These are phyloP conservation scores for Fusarium transvaalense DNA, from an alignment of 2,329 filamentous ascomycete species.

Conservation along the genomic window DNA sequence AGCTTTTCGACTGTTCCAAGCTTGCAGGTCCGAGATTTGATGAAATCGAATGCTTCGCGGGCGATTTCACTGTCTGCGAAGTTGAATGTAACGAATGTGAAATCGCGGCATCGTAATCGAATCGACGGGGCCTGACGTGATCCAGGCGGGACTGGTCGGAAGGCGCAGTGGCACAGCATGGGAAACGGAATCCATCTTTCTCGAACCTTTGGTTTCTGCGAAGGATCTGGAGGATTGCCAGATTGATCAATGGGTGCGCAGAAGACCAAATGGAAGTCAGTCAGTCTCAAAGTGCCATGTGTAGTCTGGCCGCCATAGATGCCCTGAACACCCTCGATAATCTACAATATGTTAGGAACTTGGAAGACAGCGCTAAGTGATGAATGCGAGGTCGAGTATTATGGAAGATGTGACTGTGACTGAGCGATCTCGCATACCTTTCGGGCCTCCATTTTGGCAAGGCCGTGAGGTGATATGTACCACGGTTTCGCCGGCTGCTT, in stretches of 20 bases:
- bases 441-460: conserved; percentile 55
- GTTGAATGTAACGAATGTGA: conserved; percentile 92
- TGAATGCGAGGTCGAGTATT: not conserved
- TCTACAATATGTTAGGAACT: conserved; percentile 51
- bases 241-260: conserved; percentile 57
- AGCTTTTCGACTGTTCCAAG: conserved; percentile 87
- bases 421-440: conserved; percentile 52
- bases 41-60: conserved; percentile 87
- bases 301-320: conserved; percentile 70
- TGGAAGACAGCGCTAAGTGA: not conserved
- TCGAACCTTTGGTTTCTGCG: conserved; percentile 56
- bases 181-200: conserved; percentile 96
- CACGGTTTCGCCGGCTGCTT: conserved; percentile 2
- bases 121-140: conserved; percentile 83
- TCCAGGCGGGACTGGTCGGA: conserved; percentile 77
- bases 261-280: conserved; percentile 72
- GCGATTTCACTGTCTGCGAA: conserved; percentile 81
- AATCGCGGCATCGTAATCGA: conserved; percentile 90
- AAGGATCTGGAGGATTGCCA: conserved; percentile 36
- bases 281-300: conserved; percentile 69
- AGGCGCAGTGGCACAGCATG: conserved; percentile 84
- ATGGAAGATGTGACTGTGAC: conserved; percentile 6
- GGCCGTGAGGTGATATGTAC: conserved; percentile 8
- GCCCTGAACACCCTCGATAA: conserved; percentile 70
- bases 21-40: conserved; percentile 84